Evolutionary conservation across 352 stramenopile genomes (phyloP), one percentile per base, ranked within the genome.

Genomic region (Globisporangium recalcitrans): DNA sequence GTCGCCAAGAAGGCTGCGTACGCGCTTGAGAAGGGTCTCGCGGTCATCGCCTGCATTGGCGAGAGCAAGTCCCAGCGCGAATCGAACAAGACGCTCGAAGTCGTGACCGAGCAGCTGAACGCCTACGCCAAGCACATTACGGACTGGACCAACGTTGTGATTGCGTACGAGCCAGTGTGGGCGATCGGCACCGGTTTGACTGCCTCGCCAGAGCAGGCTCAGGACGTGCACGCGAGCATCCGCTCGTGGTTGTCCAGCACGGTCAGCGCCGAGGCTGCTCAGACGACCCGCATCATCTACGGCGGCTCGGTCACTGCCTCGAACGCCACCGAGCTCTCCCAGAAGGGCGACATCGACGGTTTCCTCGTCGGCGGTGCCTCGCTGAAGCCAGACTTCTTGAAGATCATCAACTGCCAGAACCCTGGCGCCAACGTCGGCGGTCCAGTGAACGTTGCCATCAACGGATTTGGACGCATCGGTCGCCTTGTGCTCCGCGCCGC

Each of bases 401-500:
- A 97, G 62, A 99, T 99, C 76, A 98, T 99, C 68, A 98, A 98
- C 75, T 83, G 82, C 70, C 71, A 93, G 62, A 82, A 82, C 66
- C 78, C 80, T 7, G 79, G 54, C 16, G 58, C 56, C 21, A 82
- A 73, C 40, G 76, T 85, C 2, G 78, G 82, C 40, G 78, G 85
- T 27, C 71, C 71, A 49, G 81, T 98, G 68, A 98, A 97, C 72
- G 77, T 99, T 34, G 97, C 93, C 61, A 99, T 99, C 87, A 99
- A 99, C 74, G 97, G 97, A 49, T 99, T 99, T 71, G 97, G 97
- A 61, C 93, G 97, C 67, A 99, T 99, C 63, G 97, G 97, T 48
- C 90, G 97, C 83, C 85, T 99, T 38, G 96, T 99, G 51, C 88
- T 98, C 62, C 91, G 96, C 54, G 90, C 93, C 44, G 93, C 94